Base-by-base conservation (phyloP, 208 protist genomes). In the Histomonas meleagridis region DNA sequence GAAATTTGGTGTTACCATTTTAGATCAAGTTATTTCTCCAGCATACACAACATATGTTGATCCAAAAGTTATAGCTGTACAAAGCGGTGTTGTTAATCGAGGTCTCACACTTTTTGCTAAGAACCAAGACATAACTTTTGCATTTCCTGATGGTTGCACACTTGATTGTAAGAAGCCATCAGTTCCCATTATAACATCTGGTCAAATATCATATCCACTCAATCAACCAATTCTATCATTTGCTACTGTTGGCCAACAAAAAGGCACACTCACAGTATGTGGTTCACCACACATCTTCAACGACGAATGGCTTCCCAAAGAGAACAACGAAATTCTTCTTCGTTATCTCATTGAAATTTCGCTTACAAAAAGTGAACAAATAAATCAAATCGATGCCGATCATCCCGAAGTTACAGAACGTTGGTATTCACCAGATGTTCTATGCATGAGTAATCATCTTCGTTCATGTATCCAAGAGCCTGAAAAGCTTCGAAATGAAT, bases 321-420 rank as follows among this genome's bases (percentile, higher is more conserved):
- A 86, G 38, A 9, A 32, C 3, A 86, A 86, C 38, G 76, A 86
- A 35, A 51, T 14, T 7, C 38, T 86, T 38, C 38, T 86, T 21
- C 1, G 32, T 26, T 86, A 40, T 46, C 10, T 86, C 0, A 21
- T 86, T 38, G 46, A 86, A 49, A 18, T 86, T 38, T 38, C 55
- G 26, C 5, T 86, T 18, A 57, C 16, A 5, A 86, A 57, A 55
- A 9, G 18, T 0, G 26, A 32, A 48, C 18, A 51, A 49, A 14
- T 86, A 9, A 86, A 86, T 46, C 23, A 86, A n/a, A 86, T 86
- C 28, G 76, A 86, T 55, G 76, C 76, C 7, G 76, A 86, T 26
- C 43, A 86, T 46, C 76, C 76, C 10, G 76, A 86, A 86, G 35
- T 86, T 18, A 86, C 76, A 55, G 76, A 86, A 38, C 43, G 76